Evolutionary conservation across 2,329 filamentous ascomycete species (phyloP).

Genomic region (Orbilia javanica): DNA sequence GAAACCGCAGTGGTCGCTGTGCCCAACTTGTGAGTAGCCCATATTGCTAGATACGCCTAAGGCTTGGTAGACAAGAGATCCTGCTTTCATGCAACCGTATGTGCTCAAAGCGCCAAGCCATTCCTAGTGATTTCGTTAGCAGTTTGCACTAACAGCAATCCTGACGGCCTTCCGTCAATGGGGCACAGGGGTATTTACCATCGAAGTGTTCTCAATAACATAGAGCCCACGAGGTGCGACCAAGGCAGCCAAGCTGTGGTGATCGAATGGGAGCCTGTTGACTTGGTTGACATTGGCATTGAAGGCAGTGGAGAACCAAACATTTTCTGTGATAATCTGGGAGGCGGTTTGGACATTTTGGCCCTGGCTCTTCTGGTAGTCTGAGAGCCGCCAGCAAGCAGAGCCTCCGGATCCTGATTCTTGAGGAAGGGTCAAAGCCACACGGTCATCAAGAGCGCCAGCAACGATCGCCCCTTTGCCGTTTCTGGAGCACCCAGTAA

Average conservation of each 20-base stretch:
- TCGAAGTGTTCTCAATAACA: conserved; percentile 72
- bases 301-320: conserved; percentile 73
- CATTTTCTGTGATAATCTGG: conserved; percentile 73
- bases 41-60: conserved; percentile 70
- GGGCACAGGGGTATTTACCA: conserved; percentile 27
- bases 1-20: conserved; percentile 72
- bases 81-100: conserved; percentile 72
- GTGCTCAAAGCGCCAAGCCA: conserved; percentile 73
- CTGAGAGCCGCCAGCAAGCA: conserved; percentile 73
- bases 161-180: neutral
- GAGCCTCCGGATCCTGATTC: conserved; percentile 74
- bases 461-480: conserved; percentile 75
- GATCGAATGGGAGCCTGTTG: conserved; percentile 70
- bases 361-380: conserved; percentile 69
- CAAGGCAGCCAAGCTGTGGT: conserved; percentile 72
- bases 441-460: conserved; percentile 72
- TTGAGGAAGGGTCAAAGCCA: conserved; percentile 74
- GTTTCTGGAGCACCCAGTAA: conserved; percentile 75
- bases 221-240: conserved; percentile 71
- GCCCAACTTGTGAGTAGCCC: conserved; percentile 72
- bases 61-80: conserved; percentile 70
- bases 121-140: conserved; percentile 64
- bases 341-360: conserved; percentile 73
- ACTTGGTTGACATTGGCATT: conserved; percentile 69
- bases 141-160: neutral